Conservation (phyloP, 2,329 filamentous ascomycete genomes). For the Epichloe sylvatica region DNA sequence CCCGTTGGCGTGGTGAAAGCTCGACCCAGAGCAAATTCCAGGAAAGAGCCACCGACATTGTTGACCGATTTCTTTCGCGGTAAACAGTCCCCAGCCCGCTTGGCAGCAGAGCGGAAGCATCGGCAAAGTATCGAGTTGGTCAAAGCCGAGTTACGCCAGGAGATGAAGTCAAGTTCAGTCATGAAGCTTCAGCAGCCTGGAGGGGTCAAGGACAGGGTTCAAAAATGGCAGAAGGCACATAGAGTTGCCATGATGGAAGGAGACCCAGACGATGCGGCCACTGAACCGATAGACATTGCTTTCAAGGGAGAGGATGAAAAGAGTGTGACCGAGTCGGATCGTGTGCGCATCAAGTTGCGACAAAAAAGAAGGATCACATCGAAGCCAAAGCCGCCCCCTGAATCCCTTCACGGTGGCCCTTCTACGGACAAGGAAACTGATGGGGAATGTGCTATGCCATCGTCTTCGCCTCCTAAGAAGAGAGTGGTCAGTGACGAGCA, state of each 20-base stretch:
- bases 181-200: constrained; percentile 47
- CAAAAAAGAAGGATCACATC: constrained; percentile 28
- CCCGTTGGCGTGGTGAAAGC: constrained; percentile 22
- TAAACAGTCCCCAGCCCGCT: constrained; percentile 40
- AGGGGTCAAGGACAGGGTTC: constrained; percentile 65
- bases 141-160: constrained; percentile 35
- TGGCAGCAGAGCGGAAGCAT: constrained; percentile 36
- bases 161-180: constrained; percentile 45
- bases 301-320: constrained; percentile 42
- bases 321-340: constrained; percentile 48
- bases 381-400: constrained; percentile 14
- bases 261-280: constrained; percentile 37
- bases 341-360: constrained; percentile 41
- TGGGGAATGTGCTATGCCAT: constrained; percentile 18
- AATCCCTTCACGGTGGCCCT: constrained; percentile 13
- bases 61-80: constrained; percentile 45
- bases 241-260: constrained; percentile 46
- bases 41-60: constrained; percentile 30
- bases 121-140: constrained; percentile 46
- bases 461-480: constrained; percentile 58
- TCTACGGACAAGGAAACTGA: constrained; percentile 10
- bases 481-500: constrained; percentile 86
- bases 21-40: constrained; percentile 23
- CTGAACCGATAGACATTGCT: constrained; percentile 47
- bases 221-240: constrained; percentile 71